Evolutionary conservation across 2,329 filamentous ascomycete genomes (phyloP).

Genomic region (Emydomyces testavorans): DNA sequence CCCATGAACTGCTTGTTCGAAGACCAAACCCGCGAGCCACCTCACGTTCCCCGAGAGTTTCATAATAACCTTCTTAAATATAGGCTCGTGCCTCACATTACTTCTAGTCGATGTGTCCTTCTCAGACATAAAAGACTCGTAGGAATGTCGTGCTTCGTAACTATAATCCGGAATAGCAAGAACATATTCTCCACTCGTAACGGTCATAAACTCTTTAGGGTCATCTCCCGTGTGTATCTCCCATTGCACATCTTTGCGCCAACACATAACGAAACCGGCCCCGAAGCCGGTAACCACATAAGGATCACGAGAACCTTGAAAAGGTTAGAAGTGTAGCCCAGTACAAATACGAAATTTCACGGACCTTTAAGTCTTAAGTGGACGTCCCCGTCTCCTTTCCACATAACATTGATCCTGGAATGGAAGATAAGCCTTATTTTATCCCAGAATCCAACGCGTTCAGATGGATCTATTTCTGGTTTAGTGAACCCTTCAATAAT

Average conservation of each 20-base stretch:
- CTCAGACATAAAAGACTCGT: constrained; percentile 36
- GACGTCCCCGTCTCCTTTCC: constrained; percentile 93
- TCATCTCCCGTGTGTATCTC: constrained; percentile 75
- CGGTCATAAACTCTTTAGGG: constrained; percentile 85
- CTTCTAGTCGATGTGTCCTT: constrained; percentile 52
- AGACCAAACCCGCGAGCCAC: constrained; percentile 83
- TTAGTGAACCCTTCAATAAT: constrained; percentile 96
- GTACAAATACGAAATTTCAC: constrained; percentile 3
- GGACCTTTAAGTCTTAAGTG: constrained; percentile 80
- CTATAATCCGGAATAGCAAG: constrained; percentile 90
- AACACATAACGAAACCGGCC: constrained; percentile 95
- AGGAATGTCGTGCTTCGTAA: constrained; percentile 63
- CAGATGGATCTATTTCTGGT: constrained; percentile 83
- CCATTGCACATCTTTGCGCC: constrained; percentile 87
- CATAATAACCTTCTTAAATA: constrained; percentile 98
- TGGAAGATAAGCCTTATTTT: constrained; percentile 93
- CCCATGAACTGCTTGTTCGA: constrained; percentile 68
- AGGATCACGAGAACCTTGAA: constrained; percentile 63
- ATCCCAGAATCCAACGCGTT: constrained; percentile 95
- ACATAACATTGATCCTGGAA: constrained; percentile 74
- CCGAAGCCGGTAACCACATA: constrained; percentile 88
- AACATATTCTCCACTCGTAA: constrained; percentile 90
- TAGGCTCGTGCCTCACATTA: constrained; percentile 42
- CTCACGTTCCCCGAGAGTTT: constrained; percentile 93
- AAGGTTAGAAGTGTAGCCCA: constrained; percentile 13